Conservation (phyloP, 495 filamentous ascomycete genomes). For the Jackrogersella multiformis region DNA sequence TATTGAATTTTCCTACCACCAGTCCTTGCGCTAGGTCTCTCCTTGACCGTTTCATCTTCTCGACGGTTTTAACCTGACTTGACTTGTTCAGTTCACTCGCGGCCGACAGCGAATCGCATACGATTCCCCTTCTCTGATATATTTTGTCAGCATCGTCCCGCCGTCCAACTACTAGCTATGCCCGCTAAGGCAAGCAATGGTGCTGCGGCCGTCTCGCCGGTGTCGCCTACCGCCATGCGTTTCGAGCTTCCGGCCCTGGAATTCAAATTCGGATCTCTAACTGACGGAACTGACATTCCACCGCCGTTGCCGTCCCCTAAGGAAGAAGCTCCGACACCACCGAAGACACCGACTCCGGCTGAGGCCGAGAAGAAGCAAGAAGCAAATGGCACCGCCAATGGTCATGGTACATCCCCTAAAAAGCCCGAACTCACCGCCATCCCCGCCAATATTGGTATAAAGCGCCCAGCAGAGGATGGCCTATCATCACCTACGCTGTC, state of each 20-base stretch:
- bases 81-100: constrained; percentile 12
- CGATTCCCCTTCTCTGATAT: constrained; percentile 22
- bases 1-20: constrained; percentile 16
- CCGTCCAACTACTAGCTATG: constrained; percentile 32
- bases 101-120: constrained; percentile 24
- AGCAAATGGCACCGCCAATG: constrained; percentile 47
- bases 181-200: constrained; percentile 37
- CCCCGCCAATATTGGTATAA: constrained; percentile 47
- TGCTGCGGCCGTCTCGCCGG: constrained; percentile 26
- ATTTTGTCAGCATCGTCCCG: constrained; percentile 6
- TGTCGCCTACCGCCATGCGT: constrained; percentile 48
- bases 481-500: constrained; percentile 58
- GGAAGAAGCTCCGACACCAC: constrained; percentile 50
- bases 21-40: constrained; percentile 28
- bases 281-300: constrained; percentile 66
- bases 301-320: constrained; percentile 63
- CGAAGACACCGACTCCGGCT: constrained; percentile 46
- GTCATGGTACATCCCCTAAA: constrained; percentile 47
- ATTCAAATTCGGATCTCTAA: constrained; percentile 61
- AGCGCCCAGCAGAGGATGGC: constrained; percentile 54
- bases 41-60: constrained; percentile 24
- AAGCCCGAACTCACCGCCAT: constrained; percentile 43
- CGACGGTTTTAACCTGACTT: constrained; percentile 21
- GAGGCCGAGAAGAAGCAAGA: constrained; percentile 42
- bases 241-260: constrained; percentile 64